Evolutionary conservation across 768 basidiomycete genomes (phyloP).

Genomic region (Boletellus emodensis): DNA sequence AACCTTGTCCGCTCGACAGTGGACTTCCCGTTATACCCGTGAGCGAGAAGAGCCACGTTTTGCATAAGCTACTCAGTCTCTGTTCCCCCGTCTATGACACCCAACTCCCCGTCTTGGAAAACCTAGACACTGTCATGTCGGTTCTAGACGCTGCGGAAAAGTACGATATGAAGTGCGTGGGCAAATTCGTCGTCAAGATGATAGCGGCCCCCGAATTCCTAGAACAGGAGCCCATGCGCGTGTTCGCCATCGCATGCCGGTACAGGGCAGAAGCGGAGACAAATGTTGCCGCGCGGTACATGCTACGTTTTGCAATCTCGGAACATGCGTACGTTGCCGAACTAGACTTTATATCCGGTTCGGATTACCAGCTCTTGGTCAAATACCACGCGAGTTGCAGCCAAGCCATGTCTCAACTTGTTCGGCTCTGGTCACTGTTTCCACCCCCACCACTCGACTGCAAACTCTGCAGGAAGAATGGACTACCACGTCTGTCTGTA

Average conservation of each 20-base stretch:
- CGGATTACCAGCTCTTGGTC: conserved; percentile 34
- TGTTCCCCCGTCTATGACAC: conserved; percentile 47
- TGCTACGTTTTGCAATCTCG: conserved; percentile 34
- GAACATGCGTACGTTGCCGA: conserved; percentile 32
- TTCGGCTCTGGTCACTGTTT: conserved; percentile 30
- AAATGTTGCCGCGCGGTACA: conserved; percentile 34
- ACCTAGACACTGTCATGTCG: conserved; percentile 38
- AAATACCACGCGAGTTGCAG: conserved; percentile 34
- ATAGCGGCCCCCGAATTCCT: conserved; percentile 31
- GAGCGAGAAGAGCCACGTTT: conserved; percentile 40
- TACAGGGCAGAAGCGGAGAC: conserved; percentile 35
- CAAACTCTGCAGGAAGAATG: conserved; percentile 35
- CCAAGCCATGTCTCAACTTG: conserved; percentile 32
- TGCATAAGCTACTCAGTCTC: conserved; percentile 42
- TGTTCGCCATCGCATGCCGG: conserved; percentile 36
- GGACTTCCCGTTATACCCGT: conserved; percentile 45
- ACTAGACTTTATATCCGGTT: conserved; percentile 36
- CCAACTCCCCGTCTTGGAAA: conserved; percentile 30
- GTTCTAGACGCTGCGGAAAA: conserved; percentile 46
- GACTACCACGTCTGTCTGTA: conserved; percentile 28
- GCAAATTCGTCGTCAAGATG: conserved; percentile 32
- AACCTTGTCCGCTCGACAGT: conserved; percentile 31
- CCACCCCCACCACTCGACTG: conserved; percentile 31
- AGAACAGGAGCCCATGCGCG: conserved; percentile 34
- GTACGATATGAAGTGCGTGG: conserved; percentile 47